Base-by-base conservation (phyloP, 1,284 basidiomycete species). In the Melampsora americana region DNA sequence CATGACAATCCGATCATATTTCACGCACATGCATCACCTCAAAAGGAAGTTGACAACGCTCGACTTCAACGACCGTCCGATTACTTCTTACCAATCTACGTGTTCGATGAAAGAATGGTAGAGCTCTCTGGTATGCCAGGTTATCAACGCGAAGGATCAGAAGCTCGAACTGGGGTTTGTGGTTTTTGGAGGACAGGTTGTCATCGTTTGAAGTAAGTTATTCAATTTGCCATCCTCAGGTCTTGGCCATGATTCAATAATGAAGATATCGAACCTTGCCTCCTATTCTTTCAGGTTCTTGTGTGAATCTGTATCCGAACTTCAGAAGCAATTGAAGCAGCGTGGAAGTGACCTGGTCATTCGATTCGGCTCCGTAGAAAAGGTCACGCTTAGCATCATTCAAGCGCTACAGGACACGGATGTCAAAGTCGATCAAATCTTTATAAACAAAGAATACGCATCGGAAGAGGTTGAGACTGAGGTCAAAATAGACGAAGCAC, bases 31-130 rank as follows among this genome's bases (percentile, higher is more conserved):
- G 42, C 78, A 78, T 12, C 76, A 76, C 48, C 72, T 9, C 67
- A 79, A 67, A 75, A 80, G 66, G 77, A 80, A 46, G 79, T 83
- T 12, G 70, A 66, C 32, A 30, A 26, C 35, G n/a, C 18, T 5
- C 20, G 79, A 23, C 78, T 79, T 12, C 78, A 78, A 53, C 80
- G 79, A 3, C 75, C 78, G 26, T 78, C 81, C 46, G 85, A 85
- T 11, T 84, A 86, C 73, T 83, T 87, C 71, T 80, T 88, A 2
- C 87, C 87, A 1, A 79, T 87, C 64, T 87, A 85, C 80, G 85
- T 87, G 73, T 86, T 87, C 69, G 86, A 87, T 78, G 85, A 86
- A 69, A 82, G 85, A 7, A 84, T 85, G 78, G 80, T 87, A 72
- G 86, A 87, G 77, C 81, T 86, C 23, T 84, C 84, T 11, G 84